phyloP scores from a whole-genome alignment of 2,329 filamentous ascomycete species.

The Colletotrichum nymphaeae region DNA sequence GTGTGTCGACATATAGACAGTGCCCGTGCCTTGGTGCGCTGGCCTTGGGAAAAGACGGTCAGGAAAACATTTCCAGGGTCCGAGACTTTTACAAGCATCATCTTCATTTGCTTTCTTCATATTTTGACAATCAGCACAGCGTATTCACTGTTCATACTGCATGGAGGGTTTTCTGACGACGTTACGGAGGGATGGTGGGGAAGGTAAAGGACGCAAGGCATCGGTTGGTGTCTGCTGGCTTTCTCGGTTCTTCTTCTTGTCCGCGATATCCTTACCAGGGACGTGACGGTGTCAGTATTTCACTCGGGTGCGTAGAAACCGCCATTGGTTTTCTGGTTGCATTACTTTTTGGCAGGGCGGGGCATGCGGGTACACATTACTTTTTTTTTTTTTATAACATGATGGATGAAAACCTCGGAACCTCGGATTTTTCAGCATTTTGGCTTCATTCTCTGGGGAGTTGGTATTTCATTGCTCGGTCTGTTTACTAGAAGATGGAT shows the following conservation, averaged over 20 bases:
- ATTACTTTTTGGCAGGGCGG: neutral
- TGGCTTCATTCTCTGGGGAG: neutral
- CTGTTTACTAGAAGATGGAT: neutral
- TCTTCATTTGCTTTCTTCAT: neutral
- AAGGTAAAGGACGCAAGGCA: neutral
- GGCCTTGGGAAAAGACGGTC: neutral
- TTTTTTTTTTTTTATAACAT: neutral
- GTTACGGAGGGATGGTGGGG: slow-evolving; percentile 24
- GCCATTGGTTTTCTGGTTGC: neutral
- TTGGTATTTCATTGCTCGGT: neutral
- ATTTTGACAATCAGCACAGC: slow-evolving; percentile 20
- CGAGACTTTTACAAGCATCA: neutral
- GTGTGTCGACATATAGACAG: neutral
- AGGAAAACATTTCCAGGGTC: neutral
- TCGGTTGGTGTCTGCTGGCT: neutral
- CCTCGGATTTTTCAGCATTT: neutral
- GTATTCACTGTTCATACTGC: slow-evolving; percentile 13
- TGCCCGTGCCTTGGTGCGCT: neutral
- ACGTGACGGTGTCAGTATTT: too few relatives aligned
- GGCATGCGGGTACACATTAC: neutral
- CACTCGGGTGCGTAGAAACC: too few relatives aligned
- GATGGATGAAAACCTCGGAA: neutral
- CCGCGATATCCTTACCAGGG: too few relatives aligned
- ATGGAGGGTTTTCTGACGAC: slow-evolving; percentile 22
- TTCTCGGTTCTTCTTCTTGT: too few relatives aligned